Conservation (phyloP, 2,329 filamentous ascomycete species). For the Orbilia quercus region DNA sequence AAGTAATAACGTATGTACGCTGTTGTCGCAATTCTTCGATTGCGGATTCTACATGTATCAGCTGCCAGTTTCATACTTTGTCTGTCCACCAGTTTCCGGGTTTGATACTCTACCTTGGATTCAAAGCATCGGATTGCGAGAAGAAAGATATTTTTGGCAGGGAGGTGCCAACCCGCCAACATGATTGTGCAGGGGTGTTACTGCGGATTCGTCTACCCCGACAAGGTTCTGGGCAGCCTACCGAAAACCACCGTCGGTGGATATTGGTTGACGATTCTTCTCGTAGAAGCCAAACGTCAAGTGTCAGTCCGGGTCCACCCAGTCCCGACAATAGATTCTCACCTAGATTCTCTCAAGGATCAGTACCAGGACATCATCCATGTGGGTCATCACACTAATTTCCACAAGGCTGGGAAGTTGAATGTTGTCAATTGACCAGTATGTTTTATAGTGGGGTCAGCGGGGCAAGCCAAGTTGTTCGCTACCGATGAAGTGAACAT, state of each 20-base stretch:
- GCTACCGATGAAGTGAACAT: conserved; percentile 17
- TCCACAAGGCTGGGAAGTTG: conserved; percentile 30
- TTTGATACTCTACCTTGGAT: conserved; percentile 8
- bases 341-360: background rate
- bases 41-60: conserved; percentile 1
- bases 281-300: background rate
- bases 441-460: conserved; percentile 12
- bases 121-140: conserved; percentile 4
- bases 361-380: conserved; percentile 22
- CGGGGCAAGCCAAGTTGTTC: conserved; percentile 12
- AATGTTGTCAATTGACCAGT: conserved; percentile 4
- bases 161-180: background rate
- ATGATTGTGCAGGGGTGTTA: background rate
- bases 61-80: conserved; percentile 24
- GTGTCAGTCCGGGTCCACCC: background rate
- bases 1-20: background rate
- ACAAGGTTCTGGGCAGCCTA: too few relatives aligned
- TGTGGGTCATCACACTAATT: conserved; percentile 21
- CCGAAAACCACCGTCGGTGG: conserved; percentile 12
- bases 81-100: conserved; percentile 22
- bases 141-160: conserved; percentile 44
- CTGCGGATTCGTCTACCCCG: conserved; percentile 1
- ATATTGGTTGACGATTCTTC: conserved; percentile 3
- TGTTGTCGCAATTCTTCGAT: conserved; percentile 10
- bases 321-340: background rate